A percentile compares a stretch with the other conserved stretches of the same genome.
Evolutionary conservation across 129 eudicot genomes (phyloP).

Genomic region (Ambrosia artemisiifolia): DNA sequence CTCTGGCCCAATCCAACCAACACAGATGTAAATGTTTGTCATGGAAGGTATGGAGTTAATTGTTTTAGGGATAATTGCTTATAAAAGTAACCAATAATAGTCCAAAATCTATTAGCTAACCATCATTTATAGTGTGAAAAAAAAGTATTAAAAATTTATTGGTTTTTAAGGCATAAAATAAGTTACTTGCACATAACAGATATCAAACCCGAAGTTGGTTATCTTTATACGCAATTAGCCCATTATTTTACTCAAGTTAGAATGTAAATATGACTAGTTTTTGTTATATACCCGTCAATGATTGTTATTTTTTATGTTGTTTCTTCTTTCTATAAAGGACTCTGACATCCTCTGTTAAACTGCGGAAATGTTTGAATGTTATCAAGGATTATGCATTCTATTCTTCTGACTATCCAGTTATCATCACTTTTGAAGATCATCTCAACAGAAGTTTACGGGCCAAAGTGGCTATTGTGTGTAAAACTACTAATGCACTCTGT

Average conservation of each 20-base stretch:
- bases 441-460: slow-evolving; percentile 41
- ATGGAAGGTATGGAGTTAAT: slow-evolving; percentile 52
- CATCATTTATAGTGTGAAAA: too few species aligned
- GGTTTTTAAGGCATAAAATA: background rate
- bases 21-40: slow-evolving; percentile 47
- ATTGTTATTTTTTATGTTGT: background rate
- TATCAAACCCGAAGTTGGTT: background rate
- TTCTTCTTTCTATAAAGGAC: slow-evolving; percentile 33
- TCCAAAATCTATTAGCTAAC: too few species aligned
- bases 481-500: background rate
- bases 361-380: slow-evolving; percentile 47
- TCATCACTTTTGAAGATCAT: slow-evolving; percentile 61
- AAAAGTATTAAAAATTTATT: background rate
- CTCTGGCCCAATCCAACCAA: slow-evolving; percentile 56
- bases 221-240: too few species aligned
- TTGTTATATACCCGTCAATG: background rate
- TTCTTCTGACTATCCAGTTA: slow-evolving; percentile 56
- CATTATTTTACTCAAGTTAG: slow-evolving; percentile 2
- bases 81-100: background rate
- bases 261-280: background rate
- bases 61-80: background rate
- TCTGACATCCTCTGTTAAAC: slow-evolving; percentile 49
- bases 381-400: slow-evolving; percentile 49
- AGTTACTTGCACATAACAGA: background rate
- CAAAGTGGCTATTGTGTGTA: slow-evolving; percentile 49